Conservation (phyloP, 169 alveolate genomes). For the Plasmodium blacklocki region DNA sequence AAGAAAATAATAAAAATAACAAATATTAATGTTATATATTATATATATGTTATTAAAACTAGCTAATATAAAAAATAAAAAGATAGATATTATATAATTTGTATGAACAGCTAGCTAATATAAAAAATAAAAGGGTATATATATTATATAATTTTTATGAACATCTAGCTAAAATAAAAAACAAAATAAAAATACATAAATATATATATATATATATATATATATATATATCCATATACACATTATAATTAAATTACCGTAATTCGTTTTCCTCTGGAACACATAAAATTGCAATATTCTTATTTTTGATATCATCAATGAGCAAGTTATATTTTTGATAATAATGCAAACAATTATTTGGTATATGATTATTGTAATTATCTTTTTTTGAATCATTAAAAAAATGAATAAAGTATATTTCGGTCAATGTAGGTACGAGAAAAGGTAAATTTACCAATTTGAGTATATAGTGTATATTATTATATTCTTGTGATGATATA, state of each 20-base stretch:
- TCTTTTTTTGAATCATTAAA: slow-evolving; percentile 60
- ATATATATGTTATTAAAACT: neutral
- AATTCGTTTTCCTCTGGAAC: slow-evolving; percentile 65
- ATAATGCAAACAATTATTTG: slow-evolving; percentile 37
- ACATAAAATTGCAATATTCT: slow-evolving; percentile 49
- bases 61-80: neutral
- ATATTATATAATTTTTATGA: too few species aligned
- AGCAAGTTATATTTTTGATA: slow-evolving; percentile 55
- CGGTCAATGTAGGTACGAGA: slow-evolving; percentile 72
- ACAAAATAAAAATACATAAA: too few species aligned
- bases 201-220: too few species aligned
- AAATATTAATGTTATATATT: neutral
- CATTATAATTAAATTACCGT: slow-evolving; percentile 26
- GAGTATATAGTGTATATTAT: slow-evolving; percentile 36
- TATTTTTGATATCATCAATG: slow-evolving; percentile 60
- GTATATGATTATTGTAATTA: slow-evolving; percentile 22
- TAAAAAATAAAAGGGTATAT: too few species aligned
- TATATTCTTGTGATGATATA: slow-evolving; percentile 41
- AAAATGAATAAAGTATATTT: slow-evolving; percentile 69
- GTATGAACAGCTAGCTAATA: too few species aligned
- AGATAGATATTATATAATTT: too few species aligned
- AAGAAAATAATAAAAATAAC: slow-evolving; percentile 9
- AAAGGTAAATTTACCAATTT: slow-evolving; percentile 64
- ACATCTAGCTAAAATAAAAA: too few species aligned
- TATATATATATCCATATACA: too few species aligned